Conservation (phyloP, 495 filamentous ascomycete genomes). For the Aspergillus taichungensis region DNA sequence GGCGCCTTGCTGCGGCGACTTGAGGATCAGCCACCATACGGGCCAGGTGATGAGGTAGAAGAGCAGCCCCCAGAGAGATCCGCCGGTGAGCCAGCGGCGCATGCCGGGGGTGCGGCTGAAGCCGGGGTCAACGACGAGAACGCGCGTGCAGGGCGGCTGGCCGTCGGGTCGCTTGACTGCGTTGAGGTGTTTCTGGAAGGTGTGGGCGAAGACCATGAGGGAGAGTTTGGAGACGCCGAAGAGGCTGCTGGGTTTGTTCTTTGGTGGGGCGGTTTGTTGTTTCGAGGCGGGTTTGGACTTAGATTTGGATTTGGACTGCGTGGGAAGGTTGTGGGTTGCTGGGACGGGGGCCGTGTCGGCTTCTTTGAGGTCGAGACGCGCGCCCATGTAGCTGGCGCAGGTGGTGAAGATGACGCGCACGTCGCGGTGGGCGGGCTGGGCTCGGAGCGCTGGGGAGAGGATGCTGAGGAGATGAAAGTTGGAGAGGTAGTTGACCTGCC, state of each 20-base stretch:
- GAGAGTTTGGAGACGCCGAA: slow-evolving; percentile 87
- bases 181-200: slow-evolving; percentile 84
- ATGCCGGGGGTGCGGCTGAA: slow-evolving; percentile 76
- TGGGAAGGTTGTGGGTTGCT: slow-evolving; percentile 18
- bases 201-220: slow-evolving; percentile 74
- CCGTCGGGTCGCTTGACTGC: slow-evolving; percentile 74
- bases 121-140: slow-evolving; percentile 81
- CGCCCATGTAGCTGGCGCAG: slow-evolving; percentile 76
- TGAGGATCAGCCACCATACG: slow-evolving; percentile 80
- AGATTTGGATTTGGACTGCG: slow-evolving; percentile 12
- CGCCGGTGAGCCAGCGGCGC: slow-evolving; percentile 74
- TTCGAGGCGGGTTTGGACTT: slow-evolving; percentile 7
- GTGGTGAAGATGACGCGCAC: slow-evolving; percentile 80
- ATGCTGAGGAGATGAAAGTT: slow-evolving; percentile 94
- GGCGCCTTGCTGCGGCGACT: slow-evolving; percentile 70
- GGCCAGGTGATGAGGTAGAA: slow-evolving; percentile 72
- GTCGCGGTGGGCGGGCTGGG: slow-evolving; percentile 88
- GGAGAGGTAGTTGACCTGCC: slow-evolving; percentile 90
- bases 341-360: slow-evolving; percentile 18
- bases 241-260: slow-evolving; percentile 31
- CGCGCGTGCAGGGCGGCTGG: slow-evolving; percentile 66
- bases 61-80: slow-evolving; percentile 70
- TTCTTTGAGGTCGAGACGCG: slow-evolving; percentile 48
- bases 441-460: slow-evolving; percentile 74
- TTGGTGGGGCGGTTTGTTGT: not conserved